phyloP scores from a whole-genome alignment of 352 stramenopile species.

The Phytopythium boreale region DNA sequence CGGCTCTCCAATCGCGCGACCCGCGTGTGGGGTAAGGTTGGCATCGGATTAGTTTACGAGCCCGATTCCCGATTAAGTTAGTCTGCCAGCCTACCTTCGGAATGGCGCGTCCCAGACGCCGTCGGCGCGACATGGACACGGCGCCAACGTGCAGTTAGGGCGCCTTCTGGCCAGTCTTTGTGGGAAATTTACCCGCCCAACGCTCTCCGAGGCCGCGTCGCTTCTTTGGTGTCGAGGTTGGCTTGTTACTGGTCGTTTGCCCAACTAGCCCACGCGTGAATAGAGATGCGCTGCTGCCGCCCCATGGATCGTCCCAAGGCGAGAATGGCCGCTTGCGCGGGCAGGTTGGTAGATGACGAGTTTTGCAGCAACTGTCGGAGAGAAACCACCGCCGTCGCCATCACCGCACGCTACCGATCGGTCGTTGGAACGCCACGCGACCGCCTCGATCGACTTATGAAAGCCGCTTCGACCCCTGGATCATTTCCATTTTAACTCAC shows the following conservation, averaged over 20 bases:
- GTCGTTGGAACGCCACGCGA: too few relatives aligned
- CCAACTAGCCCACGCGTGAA: not conserved
- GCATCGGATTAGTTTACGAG: not conserved
- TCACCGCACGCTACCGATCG: too few relatives aligned
- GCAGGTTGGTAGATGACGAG: too few relatives aligned
- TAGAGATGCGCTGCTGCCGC: too few relatives aligned
- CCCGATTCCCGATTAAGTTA: too few relatives aligned
- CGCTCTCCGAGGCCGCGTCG: not conserved
- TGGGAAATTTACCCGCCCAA: too few relatives aligned
- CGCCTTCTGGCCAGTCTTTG: not conserved
- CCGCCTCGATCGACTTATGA: too few relatives aligned
- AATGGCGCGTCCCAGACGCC: not conserved
- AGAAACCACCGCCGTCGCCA: too few relatives aligned
- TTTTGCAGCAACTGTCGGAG: too few relatives aligned
- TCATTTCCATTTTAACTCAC: not conserved
- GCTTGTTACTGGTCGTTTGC: not conserved
- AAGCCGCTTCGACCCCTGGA: not conserved
- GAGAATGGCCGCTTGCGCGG: too few relatives aligned
- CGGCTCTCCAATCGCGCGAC: constrained; percentile 4
- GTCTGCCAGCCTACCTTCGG: not conserved
- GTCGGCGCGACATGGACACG: not conserved
- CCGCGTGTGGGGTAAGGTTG: not conserved
- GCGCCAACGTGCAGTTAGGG: not conserved
- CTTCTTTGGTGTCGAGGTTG: not conserved
- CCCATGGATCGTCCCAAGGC: too few relatives aligned